Percentiles rank a stretch among this genome's conserved stretches.
phyloP scores from a whole-genome alignment of 805 yeast species.

The Teunomyces lycoperdinae region DNA sequence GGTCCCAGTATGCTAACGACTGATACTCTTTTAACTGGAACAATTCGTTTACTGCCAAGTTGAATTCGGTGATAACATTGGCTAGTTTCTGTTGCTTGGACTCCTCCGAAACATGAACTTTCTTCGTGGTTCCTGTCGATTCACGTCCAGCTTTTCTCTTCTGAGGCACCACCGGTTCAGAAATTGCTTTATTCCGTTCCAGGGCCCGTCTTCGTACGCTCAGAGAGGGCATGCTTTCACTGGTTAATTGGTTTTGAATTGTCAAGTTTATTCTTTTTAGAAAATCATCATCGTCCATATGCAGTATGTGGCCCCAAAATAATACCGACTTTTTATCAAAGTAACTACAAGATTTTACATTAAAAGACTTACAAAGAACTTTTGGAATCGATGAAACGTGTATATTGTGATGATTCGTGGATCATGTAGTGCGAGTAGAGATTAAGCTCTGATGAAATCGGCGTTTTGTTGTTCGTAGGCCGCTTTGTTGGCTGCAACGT shows the following conservation, averaged over 20 bases:
- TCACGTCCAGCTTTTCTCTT: constrained; percentile 5
- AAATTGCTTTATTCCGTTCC: not conserved
- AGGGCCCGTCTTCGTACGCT: constrained; percentile 7
- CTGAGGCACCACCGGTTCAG: not conserved
- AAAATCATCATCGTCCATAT: not conserved
- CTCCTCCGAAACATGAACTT: not conserved
- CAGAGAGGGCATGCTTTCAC: not conserved
- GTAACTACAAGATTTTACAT: not conserved
- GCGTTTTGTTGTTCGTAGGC: constrained; percentile 35
- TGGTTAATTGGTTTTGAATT: constrained; percentile 1
- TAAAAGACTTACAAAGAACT: no score
- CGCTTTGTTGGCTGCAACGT: constrained; percentile 25
- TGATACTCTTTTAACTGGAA: constrained; percentile 62
- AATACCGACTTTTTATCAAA: not conserved
- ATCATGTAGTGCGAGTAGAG: not conserved
- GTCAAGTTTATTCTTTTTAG: constrained; percentile 1
- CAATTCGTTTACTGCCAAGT: constrained; percentile 53
- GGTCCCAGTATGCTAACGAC: constrained; percentile 62
- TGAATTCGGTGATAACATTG: constrained; percentile 44
- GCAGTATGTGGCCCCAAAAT: not conserved
- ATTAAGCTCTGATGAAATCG: constrained; percentile 32
- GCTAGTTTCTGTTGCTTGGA: constrained; percentile 30
- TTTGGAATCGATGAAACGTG: no score
- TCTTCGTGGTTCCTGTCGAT: not conserved
- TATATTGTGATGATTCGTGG: not conserved